A percentile compares a stretch with the other conserved stretches of the same genome.
Evolutionary conservation across 352 stramenopile genomes (phyloP).

Genomic region (Phytophthora podocarpi): DNA sequence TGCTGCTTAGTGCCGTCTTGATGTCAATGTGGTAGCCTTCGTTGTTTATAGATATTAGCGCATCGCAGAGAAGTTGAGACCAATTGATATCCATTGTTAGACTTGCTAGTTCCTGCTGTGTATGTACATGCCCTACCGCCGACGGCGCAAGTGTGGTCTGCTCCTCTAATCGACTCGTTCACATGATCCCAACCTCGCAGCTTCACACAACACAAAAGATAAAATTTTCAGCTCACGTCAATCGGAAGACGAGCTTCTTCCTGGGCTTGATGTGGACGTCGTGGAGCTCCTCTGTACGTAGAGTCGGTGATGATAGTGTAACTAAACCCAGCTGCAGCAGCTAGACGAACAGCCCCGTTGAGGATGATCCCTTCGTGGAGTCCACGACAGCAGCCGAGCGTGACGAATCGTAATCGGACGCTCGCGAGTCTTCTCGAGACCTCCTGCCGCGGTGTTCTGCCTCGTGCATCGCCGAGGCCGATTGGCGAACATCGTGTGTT

Average conservation of each 20-base stretch:
- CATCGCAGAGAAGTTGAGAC: constrained; percentile 8
- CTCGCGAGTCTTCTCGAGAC: constrained; percentile 78
- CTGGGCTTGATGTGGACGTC: constrained; percentile 9
- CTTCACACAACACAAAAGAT: constrained; percentile 27
- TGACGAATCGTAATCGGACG: constrained; percentile 61
- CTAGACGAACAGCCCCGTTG: constrained; percentile 47
- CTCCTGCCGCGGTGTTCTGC: constrained; percentile 61
- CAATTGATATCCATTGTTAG: constrained; percentile 18
- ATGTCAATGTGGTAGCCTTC: constrained; percentile 8
- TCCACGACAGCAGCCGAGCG: constrained; percentile 34
- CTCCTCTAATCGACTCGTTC: constrained; percentile 12
- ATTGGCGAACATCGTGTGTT: constrained; percentile 63
- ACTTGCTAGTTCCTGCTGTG: constrained; percentile 19
- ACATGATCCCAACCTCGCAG: constrained; percentile 14
- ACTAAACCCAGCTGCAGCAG: constrained; percentile 16
- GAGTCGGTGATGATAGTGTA: constrained; percentile 32
- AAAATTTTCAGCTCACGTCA: too few species aligned
- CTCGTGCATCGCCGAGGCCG: constrained; percentile 60
- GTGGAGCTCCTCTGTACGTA: constrained; percentile 17
- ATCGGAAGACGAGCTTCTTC: too few species aligned
- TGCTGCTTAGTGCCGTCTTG: constrained; percentile 2
- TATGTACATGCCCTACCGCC: constrained; percentile 25
- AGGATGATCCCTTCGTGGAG: constrained; percentile 42
- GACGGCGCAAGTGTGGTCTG: too few species aligned
- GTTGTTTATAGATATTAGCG: constrained; percentile 6